A percentile compares a stretch with the other conserved stretches of the same genome.
Evolutionary conservation across 164 flowering plant genomes (phyloP).

Genomic region (Macadamia integrifolia): DNA sequence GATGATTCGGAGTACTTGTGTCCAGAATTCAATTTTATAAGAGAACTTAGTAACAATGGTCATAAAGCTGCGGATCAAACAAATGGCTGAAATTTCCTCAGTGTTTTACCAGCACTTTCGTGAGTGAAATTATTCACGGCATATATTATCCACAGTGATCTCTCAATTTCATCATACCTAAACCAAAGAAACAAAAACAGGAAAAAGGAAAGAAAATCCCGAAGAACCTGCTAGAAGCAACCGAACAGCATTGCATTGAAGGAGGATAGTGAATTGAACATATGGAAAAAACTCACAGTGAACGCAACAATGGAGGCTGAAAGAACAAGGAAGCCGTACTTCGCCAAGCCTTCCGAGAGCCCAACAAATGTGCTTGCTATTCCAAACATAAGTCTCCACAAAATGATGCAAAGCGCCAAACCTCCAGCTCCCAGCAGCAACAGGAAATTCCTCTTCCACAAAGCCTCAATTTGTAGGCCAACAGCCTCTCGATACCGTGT

Average conservation of each 20-base stretch:
- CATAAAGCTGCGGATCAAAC: too few relatives aligned
- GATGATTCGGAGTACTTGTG: too few relatives aligned
- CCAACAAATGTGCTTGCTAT: conserved; percentile 76
- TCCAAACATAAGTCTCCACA: conserved; percentile 89
- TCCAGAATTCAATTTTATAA: too few relatives aligned
- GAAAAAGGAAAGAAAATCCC: too few relatives aligned
- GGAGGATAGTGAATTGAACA: neutral
- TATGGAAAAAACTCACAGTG: conserved; percentile 44
- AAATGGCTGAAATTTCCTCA: too few relatives aligned
- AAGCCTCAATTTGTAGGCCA: conserved; percentile 77
- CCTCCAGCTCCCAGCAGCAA: conserved; percentile 63
- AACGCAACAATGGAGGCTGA: conserved; percentile 84
- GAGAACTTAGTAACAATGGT: too few relatives aligned
- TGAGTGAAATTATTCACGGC: too few relatives aligned
- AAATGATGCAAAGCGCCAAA: conserved; percentile 45
- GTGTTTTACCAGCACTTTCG: too few relatives aligned
- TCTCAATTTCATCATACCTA: too few relatives aligned
- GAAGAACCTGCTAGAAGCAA: neutral
- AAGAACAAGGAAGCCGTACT: conserved; percentile 91
- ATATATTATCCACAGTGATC: too few relatives aligned
- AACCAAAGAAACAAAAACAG: too few relatives aligned
- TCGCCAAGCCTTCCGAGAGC: conserved; percentile 94
- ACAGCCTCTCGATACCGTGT: conserved; percentile 58
- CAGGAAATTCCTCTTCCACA: conserved; percentile 69
- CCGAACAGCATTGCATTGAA: neutral